phyloP scores from a whole-genome alignment of 78 protist species.

The Protostelium mycophagum region DNA sequence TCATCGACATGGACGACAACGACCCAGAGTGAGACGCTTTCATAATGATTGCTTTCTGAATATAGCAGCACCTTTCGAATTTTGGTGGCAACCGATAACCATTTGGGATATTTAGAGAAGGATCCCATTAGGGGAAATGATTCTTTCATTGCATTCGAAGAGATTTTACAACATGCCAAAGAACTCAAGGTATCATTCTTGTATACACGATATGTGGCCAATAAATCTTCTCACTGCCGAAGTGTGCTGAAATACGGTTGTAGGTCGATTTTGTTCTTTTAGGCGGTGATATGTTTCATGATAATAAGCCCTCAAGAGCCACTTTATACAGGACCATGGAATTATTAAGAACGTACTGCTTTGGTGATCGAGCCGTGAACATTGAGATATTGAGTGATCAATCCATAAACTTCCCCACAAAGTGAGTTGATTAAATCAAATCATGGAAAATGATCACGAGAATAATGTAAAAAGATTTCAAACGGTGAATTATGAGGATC shows the following conservation, averaged over 20 bases:
- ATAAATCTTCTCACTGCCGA: not conserved
- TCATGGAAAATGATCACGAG: not conserved
- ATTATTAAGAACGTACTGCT: conserved; percentile 78
- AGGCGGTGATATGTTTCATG: conserved; percentile 98
- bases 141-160: conserved; percentile 91
- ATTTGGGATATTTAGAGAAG: conserved; percentile 87
- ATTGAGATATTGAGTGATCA: conserved; percentile 56
- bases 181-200: not conserved
- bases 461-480: conserved; percentile 4
- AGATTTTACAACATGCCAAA: conserved; percentile 80
- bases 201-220: not conserved
- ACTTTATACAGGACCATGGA: conserved; percentile 69
- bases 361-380: conserved; percentile 72
- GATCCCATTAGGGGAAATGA: conserved; percentile 94
- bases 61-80: conserved; percentile 24
- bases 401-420: conserved; percentile 25
- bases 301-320: conserved; percentile 91
- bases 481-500: conserved; percentile 90
- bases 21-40: no score
- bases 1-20: no score
- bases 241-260: no score
- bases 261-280: conserved; percentile 91
- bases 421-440: not conserved
- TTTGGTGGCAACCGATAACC: conserved; percentile 93
- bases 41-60: no score